phyloP scores from a whole-genome alignment of 352 stramenopile genomes.

The Thraustochytrium sp. region DNA sequence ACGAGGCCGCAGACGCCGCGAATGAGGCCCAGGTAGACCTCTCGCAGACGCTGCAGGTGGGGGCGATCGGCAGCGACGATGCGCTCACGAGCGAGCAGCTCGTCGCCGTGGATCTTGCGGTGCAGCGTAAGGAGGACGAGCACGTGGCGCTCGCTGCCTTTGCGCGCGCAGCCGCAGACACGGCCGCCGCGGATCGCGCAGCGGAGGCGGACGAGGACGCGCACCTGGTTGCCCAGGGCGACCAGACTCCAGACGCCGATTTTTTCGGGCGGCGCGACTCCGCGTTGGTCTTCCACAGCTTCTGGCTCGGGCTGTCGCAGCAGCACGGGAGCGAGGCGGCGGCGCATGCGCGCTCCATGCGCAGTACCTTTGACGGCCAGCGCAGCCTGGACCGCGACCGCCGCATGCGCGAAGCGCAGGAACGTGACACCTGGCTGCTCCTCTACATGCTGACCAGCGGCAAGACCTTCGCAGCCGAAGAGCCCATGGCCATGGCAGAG shows the following conservation, averaged over 20 bases:
- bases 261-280: neutral
- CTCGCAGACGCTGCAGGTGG: neutral
- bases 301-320: neutral
- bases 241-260: no score
- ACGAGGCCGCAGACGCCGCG: neutral
- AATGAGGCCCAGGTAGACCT: neutral
- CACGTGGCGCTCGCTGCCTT: neutral
- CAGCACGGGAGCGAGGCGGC: neutral
- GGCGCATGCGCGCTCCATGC: neutral
- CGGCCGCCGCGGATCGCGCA: neutral
- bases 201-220: neutral
- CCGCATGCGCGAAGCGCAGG: neutral
- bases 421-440: conserved; percentile 7
- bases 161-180: neutral
- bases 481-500: neutral
- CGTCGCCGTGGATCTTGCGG: neutral
- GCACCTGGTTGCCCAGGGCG: no score
- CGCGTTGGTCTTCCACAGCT: neutral
- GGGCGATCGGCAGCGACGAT: neutral
- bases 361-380: conserved; percentile 1
- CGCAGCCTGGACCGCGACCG: neutral
- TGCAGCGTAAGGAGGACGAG: neutral
- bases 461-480: neutral
- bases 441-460: conserved; percentile 5
- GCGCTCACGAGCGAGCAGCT: neutral